These are phyloP conservation scores for Vaccinium macrocarpon DNA, from an alignment of 148 eudicot species.

Conservation along the genomic window DNA sequence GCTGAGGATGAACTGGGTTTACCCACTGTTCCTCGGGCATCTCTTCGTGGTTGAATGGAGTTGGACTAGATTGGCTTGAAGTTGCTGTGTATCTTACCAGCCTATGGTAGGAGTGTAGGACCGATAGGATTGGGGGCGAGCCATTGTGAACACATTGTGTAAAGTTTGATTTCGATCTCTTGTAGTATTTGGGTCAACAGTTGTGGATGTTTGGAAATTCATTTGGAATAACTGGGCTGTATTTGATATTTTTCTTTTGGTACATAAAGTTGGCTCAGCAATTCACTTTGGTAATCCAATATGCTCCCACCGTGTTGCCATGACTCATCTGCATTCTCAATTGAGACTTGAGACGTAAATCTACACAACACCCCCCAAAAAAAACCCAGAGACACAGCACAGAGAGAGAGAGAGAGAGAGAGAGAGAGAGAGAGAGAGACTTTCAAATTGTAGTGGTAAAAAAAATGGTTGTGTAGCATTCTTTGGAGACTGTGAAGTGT, in stretches of 20 bases:
- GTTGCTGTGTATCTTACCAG: slow-evolving; percentile 1
- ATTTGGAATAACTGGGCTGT: not conserved
- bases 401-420: not conserved
- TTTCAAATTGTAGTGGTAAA: too few relatives aligned
- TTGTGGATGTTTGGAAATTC: not conserved
- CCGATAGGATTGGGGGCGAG: not conserved
- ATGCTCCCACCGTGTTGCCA: not conserved
- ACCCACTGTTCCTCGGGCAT: slow-evolving; percentile 83
- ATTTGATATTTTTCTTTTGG: not conserved
- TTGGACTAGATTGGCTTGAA: not conserved
- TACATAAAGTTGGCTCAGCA: not conserved
- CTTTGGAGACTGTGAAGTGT: too few relatives aligned
- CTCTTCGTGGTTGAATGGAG: slow-evolving; percentile 63
- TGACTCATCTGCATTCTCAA: not conserved
- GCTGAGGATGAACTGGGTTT: slow-evolving; percentile 77
- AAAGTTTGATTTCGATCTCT: not conserved
- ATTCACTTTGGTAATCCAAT: not conserved
- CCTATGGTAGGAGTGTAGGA: not conserved
- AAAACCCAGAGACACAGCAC: too few relatives aligned
- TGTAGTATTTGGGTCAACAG: not conserved
- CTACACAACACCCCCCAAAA: not conserved
- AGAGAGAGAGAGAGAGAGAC: not conserved
- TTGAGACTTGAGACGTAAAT: not conserved
- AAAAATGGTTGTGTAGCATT: too few relatives aligned
- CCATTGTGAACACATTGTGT: slow-evolving; percentile 17